A percentile compares a stretch with the other conserved stretches of the same genome.
These are phyloP conservation scores for Phytophthora cactorum DNA, from an alignment of 352 stramenopile genomes.

Conservation along the genomic window DNA sequence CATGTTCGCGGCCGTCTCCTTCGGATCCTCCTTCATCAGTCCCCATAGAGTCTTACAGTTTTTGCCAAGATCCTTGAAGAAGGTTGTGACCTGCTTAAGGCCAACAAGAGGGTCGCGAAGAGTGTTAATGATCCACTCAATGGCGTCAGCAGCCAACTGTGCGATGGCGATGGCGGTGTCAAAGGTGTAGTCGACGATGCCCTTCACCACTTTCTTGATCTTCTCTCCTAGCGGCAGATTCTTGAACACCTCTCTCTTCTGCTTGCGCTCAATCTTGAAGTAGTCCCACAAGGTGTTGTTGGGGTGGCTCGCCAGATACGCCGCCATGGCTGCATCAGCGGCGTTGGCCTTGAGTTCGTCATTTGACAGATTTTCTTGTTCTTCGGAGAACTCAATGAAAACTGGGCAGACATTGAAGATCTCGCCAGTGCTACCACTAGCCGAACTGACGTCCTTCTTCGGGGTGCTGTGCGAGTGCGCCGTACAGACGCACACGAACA, in stretches of 20 bases:
- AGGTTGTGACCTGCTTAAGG: slow-evolving; percentile 11
- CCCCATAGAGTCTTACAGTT: slow-evolving; percentile 25
- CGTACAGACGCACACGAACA: slow-evolving; percentile 22
- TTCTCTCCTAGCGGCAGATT: slow-evolving; percentile 11
- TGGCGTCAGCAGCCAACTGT: slow-evolving; percentile 10
- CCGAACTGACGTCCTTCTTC: neutral
- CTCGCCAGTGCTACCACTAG: slow-evolving; percentile 11
- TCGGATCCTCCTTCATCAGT: slow-evolving; percentile 26
- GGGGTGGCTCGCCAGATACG: slow-evolving; percentile 26
- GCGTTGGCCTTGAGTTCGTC: slow-evolving; percentile 26
- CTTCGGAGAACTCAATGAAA: slow-evolving; percentile 21
- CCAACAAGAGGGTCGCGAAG: slow-evolving; percentile 25
- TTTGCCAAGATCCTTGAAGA: slow-evolving; percentile 23
- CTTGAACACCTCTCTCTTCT: slow-evolving; percentile 23
- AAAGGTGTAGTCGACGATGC: slow-evolving; percentile 17
- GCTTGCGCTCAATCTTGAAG: slow-evolving; percentile 27
- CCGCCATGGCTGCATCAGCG: slow-evolving; percentile 26
- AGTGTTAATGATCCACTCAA: slow-evolving; percentile 28
- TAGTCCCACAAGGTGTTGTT: slow-evolving; percentile 35
- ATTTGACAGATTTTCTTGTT: slow-evolving; percentile 20
- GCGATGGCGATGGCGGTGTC: slow-evolving; percentile 22
- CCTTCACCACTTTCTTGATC: slow-evolving; percentile 23
- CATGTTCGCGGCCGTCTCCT: slow-evolving; percentile 27
- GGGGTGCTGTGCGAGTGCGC: slow-evolving; percentile 3
- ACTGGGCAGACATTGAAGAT: slow-evolving; percentile 34